Percentiles rank a stretch among this genome's conserved stretches.
Evolutionary conservation across 805 yeast genomes (phyloP).

Genomic region (Metschnikowia matae): DNA sequence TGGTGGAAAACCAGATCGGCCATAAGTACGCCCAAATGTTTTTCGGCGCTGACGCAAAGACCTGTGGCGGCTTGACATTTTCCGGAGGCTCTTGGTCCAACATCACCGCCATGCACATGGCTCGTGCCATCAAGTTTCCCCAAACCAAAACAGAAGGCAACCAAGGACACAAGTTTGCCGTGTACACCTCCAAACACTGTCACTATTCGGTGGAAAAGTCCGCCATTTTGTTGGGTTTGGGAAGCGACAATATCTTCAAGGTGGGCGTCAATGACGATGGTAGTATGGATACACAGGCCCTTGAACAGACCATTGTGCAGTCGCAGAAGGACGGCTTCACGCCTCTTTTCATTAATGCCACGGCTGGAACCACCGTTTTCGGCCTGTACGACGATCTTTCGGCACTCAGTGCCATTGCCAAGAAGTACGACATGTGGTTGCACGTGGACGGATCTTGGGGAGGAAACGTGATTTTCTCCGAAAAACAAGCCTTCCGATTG

Average conservation of each 20-base stretch:
- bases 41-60: slow-evolving; percentile 38
- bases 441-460: slow-evolving; percentile 94
- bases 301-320: slow-evolving; percentile 42
- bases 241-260: slow-evolving; percentile 58
- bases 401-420: slow-evolving; percentile 51
- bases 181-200: slow-evolving; percentile 67
- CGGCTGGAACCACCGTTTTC: slow-evolving; percentile 87
- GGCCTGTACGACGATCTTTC: slow-evolving; percentile 75
- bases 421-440: slow-evolving; percentile 60
- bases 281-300: slow-evolving; percentile 45
- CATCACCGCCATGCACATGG: slow-evolving; percentile 73
- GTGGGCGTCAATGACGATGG: slow-evolving; percentile 57
- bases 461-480: slow-evolving; percentile 72
- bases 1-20: slow-evolving; percentile 67
- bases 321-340: slow-evolving; percentile 53
- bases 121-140: slow-evolving; percentile 62
- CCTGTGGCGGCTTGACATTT: slow-evolving; percentile 79
- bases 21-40: slow-evolving; percentile 65
- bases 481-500: slow-evolving; percentile 41
- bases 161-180: slow-evolving; percentile 50
- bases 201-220: slow-evolving; percentile 82
- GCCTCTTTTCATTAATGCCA: slow-evolving; percentile 73
- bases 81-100: slow-evolving; percentile 89
- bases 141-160: slow-evolving; percentile 66
- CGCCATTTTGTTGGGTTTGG: slow-evolving; percentile 72